Percentiles rank a stretch among this genome's conserved stretches.
Evolutionary conservation across 2,329 filamentous ascomycete species (phyloP).

Genomic region (Nemania serpens): DNA sequence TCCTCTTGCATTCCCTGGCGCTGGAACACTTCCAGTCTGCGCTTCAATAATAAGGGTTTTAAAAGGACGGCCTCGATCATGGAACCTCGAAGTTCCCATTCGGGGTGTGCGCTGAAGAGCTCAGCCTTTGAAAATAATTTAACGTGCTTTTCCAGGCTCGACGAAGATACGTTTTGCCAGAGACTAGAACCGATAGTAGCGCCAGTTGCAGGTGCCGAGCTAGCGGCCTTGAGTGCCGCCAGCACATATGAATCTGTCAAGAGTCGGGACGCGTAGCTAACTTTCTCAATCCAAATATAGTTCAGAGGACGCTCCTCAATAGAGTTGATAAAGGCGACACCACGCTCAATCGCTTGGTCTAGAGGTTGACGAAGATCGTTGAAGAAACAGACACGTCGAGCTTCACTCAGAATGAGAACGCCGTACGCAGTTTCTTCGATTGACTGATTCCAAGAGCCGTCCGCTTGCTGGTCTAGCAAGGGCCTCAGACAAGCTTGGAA

Average conservation of each 20-base stretch:
- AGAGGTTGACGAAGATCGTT: conserved; percentile 26
- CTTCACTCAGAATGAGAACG: conserved; percentile 29
- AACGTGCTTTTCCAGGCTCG: conserved; percentile 23
- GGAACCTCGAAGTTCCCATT: conserved; percentile 29
- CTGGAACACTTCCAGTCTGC: conserved; percentile 28
- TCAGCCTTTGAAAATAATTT: conserved; percentile 28
- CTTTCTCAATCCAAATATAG: conserved; percentile 36
- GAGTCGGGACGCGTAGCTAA: conserved; percentile 30
- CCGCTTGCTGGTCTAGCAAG: conserved; percentile 21
- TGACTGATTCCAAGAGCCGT: conserved; percentile 31
- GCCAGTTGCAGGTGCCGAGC: not conserved
- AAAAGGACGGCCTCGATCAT: conserved; percentile 29
- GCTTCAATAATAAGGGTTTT: conserved; percentile 25
- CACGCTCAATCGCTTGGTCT: conserved; percentile 22
- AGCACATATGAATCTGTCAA: conserved; percentile 31
- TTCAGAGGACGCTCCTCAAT: conserved; percentile 19
- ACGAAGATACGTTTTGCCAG: conserved; percentile 15
- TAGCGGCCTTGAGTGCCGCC: conserved; percentile 25
- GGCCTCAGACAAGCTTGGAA: conserved; percentile 31
- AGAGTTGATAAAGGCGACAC: conserved; percentile 24
- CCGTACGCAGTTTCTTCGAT: conserved; percentile 31
- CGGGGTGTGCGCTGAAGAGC: conserved; percentile 23
- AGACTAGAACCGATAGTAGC: conserved; percentile 24
- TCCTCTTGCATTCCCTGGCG: conserved; percentile 31
- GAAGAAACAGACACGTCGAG: conserved; percentile 28